Base-by-base conservation (phyloP, 805 yeast species). In the Schwanniomyces sp. region DNA sequence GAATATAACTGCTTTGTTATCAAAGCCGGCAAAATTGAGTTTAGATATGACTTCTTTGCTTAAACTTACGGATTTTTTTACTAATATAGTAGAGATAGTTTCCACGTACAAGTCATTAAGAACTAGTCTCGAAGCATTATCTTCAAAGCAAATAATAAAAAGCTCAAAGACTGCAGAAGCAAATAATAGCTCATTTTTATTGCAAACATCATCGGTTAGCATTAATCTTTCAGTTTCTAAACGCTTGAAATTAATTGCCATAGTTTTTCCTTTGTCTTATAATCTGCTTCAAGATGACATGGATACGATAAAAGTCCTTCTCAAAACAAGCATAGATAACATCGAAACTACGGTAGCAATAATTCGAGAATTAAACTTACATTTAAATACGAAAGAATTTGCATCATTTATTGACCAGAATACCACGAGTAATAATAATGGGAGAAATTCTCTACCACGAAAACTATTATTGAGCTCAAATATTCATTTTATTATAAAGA, bases 221-320 rank as follows among this genome's bases (percentile, higher is more conserved):
- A 32, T 73, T 3, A 56, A 52, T 11, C 18, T 69, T 6, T 47
- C 45, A 2, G 37, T 74, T 3, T 48, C 59, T 5, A 51, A 55
- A 0, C 40, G 41, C 1, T 45, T 53, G 0, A 30, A 25, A 0
- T 25, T 79, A 4, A 61, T 55, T 25, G 28, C 61, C 0, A 60
- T 66, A 2, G 44, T 78, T 0, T 64, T 72, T 9, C 85, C 86
- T 0, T 51, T 81, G 0, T 69, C 79, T 0, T 77, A 58, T 50
- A 73, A 72, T 42, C 67, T 77, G 8, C 43, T 55, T 0, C 59
- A 60, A 4, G 64, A 67, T 4, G 57, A 56, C 3, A 43, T 79
- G 9, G 61, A 56, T 3, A 57, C 77, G 6, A 67, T 68, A 5
- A 69, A 69, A 41, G 48, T 75, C 1, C 30, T 62, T 1, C 16